Conservation (phyloP, 2,329 filamentous ascomycete species). For the Thyridium curvatum region DNA sequence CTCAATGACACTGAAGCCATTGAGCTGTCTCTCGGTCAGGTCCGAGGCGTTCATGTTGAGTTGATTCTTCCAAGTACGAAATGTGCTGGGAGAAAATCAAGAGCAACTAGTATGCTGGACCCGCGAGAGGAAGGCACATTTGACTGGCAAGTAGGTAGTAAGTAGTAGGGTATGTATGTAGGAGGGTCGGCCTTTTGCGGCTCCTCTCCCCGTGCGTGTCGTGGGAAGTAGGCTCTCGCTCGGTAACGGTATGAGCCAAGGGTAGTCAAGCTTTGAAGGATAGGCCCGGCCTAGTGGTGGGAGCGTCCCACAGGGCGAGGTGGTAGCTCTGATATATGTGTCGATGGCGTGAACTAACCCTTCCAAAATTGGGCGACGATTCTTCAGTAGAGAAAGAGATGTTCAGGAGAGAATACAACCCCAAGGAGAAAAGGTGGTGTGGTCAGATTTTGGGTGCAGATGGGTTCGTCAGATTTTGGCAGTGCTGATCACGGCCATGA, state of each 20-base stretch:
- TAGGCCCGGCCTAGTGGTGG: background rate
- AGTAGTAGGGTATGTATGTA: background rate
- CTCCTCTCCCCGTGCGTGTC: background rate
- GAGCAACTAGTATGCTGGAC: background rate
- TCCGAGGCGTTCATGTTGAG: slow-evolving; percentile 7
- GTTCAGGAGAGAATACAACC: background rate
- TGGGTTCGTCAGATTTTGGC: slow-evolving; percentile 2
- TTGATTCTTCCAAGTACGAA: background rate
- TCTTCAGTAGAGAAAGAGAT: background rate
- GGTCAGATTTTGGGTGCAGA: background rate
- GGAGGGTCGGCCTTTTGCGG: background rate
- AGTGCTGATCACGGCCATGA: slow-evolving; percentile 10
- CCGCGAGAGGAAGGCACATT: slow-evolving; percentile 1
- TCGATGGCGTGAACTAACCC: background rate
- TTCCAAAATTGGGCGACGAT: background rate
- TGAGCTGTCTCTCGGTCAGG: slow-evolving; percentile 30
- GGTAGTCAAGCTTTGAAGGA: too few species aligned
- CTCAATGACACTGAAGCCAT: slow-evolving; percentile 56
- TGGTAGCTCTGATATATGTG: background rate
- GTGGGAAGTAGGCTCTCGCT: background rate
- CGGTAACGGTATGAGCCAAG: too few species aligned
- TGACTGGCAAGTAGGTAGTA: background rate
- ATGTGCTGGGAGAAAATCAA: background rate
- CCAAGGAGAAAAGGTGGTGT: background rate
- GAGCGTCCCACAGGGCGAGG: background rate